Evolutionary conservation across 116 monocot species (phyloP).

Genomic region (Zostera marina): DNA sequence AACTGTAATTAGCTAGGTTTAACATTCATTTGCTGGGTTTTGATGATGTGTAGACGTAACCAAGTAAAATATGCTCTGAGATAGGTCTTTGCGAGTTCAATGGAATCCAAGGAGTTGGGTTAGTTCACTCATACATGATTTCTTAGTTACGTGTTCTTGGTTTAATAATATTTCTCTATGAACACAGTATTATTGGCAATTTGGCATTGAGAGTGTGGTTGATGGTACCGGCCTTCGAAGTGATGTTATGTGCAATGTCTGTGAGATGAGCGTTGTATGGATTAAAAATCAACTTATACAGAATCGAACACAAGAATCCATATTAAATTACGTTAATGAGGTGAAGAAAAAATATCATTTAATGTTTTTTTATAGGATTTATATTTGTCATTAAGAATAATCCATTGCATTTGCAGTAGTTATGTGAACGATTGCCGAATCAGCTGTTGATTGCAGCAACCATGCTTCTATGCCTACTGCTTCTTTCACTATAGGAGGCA

Average conservation of each 20-base stretch:
- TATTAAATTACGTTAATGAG: constrained; percentile 40
- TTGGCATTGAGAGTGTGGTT: constrained; percentile 62
- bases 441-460: constrained; percentile 58
- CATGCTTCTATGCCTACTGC: constrained; percentile 57
- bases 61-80: constrained; percentile 59
- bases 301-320: constrained; percentile 46
- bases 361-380: not conserved
- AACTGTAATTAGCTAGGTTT: not conserved
- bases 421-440: constrained; percentile 81
- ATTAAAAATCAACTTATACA: constrained; percentile 68
- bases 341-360: constrained; percentile 5
- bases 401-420: constrained; percentile 34
- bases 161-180: not conserved
- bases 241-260: too few relatives aligned
- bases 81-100: constrained; percentile 57
- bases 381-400: not conserved
- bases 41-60: constrained; percentile 38
- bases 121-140: not conserved
- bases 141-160: not conserved
- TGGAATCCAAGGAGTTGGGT: constrained; percentile 54
- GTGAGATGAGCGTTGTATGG: constrained; percentile 73
- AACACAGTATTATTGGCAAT: constrained; percentile 26
- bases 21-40: not conserved
- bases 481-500: constrained; percentile 82
- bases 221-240: constrained; percentile 12